phyloP scores from a whole-genome alignment of 1,284 basidiomycete species.

The Leccinum cinnamomeum region DNA sequence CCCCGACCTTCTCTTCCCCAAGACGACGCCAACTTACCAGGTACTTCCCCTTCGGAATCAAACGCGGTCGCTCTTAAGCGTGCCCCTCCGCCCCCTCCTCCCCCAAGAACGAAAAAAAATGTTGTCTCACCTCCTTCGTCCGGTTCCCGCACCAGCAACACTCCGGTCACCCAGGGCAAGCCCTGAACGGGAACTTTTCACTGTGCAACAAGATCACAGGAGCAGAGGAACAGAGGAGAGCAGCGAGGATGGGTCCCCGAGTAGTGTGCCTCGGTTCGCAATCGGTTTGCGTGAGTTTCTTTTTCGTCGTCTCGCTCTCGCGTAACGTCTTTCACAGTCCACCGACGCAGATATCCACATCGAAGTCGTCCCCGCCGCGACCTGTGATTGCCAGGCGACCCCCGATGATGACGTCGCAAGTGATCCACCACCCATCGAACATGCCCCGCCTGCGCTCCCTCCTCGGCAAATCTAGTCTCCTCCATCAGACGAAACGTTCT shows the following conservation, averaged over 20 bases:
- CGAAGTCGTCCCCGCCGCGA: conserved; percentile 15
- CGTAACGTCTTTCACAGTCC: conserved; percentile 12
- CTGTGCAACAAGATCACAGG: conserved; percentile 15
- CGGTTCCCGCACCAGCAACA: conserved; percentile 40
- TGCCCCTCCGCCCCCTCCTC: too few species aligned
- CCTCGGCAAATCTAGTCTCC: conserved; percentile 17
- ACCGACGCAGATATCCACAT: conserved; percentile 4
- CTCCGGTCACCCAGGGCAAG: conserved; percentile 24
- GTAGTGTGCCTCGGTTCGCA: conserved; percentile 47
- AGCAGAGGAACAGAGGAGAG: conserved; percentile 19
- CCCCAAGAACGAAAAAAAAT: too few species aligned
- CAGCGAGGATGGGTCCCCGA: conserved; percentile 20
- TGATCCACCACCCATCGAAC: conserved; percentile 20
- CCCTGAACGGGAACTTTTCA: conserved; percentile 23
- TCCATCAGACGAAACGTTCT: conserved; percentile 6
- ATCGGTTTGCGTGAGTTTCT: conserved; percentile 52
- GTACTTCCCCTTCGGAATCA: too few species aligned
- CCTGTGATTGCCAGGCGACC: conserved; percentile 23
- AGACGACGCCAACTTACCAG: conserved; percentile 14
- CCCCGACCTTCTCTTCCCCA: conserved; percentile 41
- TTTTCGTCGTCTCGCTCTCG: not conserved
- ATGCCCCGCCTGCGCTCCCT: conserved; percentile 15
- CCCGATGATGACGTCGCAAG: conserved; percentile 19
- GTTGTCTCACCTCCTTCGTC: too few species aligned
- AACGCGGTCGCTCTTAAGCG: too few species aligned